Evolutionary conservation across 768 basidiomycete genomes (phyloP).

Genomic region (Lactarius akahatsu): DNA sequence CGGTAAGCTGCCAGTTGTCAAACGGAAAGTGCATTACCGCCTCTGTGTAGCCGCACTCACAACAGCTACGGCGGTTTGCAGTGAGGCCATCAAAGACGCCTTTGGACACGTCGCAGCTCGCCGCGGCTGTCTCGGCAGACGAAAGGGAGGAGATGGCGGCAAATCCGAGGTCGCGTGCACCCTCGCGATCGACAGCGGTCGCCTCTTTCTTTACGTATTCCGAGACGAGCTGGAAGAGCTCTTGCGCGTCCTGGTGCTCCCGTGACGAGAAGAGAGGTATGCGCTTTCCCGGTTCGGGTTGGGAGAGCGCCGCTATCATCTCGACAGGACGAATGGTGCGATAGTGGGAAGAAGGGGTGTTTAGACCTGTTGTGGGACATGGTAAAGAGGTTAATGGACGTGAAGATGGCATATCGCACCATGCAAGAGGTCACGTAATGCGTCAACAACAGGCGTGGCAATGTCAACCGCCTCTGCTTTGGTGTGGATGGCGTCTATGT

Average conservation of each 20-base stretch:
- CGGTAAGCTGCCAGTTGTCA: conserved; percentile 78
- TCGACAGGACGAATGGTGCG: conserved; percentile 67
- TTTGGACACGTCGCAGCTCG: conserved; percentile 47
- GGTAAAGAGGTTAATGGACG: conserved; percentile 28
- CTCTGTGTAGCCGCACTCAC: conserved; percentile 89
- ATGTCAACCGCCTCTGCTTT: conserved; percentile 80
- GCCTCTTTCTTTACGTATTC: conserved; percentile 88
- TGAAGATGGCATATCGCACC: conserved; percentile 41
- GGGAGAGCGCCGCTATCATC: conserved; percentile 68
- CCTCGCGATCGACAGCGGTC: conserved; percentile 69
- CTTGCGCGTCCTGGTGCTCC: conserved; percentile 98
- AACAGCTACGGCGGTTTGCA: conserved; percentile 84
- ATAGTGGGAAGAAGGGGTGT: conserved; percentile 57
- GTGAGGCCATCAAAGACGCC: conserved; percentile 88
- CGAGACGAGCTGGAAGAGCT: conserved; percentile 92
- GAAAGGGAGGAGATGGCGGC: conserved; percentile 47
- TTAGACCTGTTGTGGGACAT: conserved; percentile 48
- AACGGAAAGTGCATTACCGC: conserved; percentile 91
- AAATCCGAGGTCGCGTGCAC: conserved; percentile 66
- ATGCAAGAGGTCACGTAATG: conserved; percentile 66
- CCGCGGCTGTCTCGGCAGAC: conserved; percentile 26
- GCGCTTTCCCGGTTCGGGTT: conserved; percentile 50
- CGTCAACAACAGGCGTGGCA: conserved; percentile 83
- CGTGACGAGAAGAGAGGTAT: conserved; percentile 78
- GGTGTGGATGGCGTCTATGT: conserved; percentile 71